Evolutionary conservation across 2,329 filamentous ascomycete genomes (phyloP), one percentile per base, ranked within the genome.

Genomic region (Aspergillus luchuensis): DNA sequence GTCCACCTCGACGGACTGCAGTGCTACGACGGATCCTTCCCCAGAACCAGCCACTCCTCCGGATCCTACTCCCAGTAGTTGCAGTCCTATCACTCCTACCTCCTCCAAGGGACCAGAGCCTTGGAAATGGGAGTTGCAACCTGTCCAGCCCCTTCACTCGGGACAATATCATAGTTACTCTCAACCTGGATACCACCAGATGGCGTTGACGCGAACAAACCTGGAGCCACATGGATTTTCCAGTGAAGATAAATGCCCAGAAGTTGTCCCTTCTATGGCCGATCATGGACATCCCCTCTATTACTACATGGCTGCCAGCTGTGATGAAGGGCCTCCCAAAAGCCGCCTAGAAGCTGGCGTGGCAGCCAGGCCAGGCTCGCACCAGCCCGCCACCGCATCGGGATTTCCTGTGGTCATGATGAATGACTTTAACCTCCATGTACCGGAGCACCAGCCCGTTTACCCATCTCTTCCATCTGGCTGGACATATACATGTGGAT

Each of bases 11-110:
- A 71, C 74, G 4, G 76, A 77, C 50, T 75, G 71, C 58, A 73
- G 71, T 49, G 74, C 72, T 25, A 75, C 74, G 19, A 70, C 74
- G n/a, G 76, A 77, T 43, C 70, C 76, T 15, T 77, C 76, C 1
- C 73, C 75, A 8, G 74, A 77, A 55, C 75, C 74, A 23, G 57
- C 65, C 8, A 76, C 74, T 23, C 74, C 73, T 19, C 67, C 69
- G 11, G 74, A 74, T 19, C 72, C 70, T 39, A 71, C 70, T 1
- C 66, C 69, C 13, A 70, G 58, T 50, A 66, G 53, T 60, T 67
- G 45, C 57, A 69, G 41, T 61, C 69, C 61, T 58, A 63, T 54
- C 30, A 64, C 56, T 52, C 63, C 59, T 36, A 36, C 33, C 56
- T 68, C 65, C 21, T 63, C 67, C 54, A 61, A 59, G 36, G 51